Conservation (phyloP, 177 flowering plant species). For the Vitis hybrid region DNA sequence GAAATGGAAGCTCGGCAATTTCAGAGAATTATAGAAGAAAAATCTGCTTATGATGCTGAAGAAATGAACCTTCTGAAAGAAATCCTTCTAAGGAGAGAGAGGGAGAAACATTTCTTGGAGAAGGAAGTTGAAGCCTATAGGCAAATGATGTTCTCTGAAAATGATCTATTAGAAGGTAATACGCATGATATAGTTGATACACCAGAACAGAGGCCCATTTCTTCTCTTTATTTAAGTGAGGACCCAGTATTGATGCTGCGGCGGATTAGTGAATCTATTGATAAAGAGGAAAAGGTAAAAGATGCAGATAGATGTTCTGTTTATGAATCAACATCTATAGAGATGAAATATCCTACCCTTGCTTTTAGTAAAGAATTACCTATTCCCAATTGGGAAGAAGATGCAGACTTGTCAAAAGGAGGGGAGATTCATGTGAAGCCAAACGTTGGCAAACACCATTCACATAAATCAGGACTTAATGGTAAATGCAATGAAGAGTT, state of each 20-base stretch:
- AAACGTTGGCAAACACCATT: conserved; percentile 13
- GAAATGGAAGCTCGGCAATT: conserved; percentile 92
- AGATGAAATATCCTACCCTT: conserved; percentile 13
- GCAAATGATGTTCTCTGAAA: conserved; percentile 31
- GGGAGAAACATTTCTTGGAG: conserved; percentile 77
- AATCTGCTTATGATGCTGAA: conserved; percentile 81
- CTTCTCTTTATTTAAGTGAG: conserved; percentile 32
- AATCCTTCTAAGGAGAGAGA: conserved; percentile 75
- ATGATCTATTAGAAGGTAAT: conserved; percentile 34
- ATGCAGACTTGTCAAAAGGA: conserved; percentile 20
- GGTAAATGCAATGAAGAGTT: conserved; percentile 25
- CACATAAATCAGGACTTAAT: not conserved
- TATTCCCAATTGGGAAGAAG: conserved; percentile 21
- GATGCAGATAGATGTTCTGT: conserved; percentile 12
- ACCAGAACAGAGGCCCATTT: conserved; percentile 7
- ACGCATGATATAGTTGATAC: conserved; percentile 15
- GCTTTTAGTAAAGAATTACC: conserved; percentile 30
- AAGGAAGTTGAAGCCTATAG: conserved; percentile 80
- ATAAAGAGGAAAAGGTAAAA: conserved; percentile 26
- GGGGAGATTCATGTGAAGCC: conserved; percentile 10
- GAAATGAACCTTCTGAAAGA: conserved; percentile 91
- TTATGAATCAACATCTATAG: conserved; percentile 16
- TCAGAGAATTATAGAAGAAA: conserved; percentile 83
- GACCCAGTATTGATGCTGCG: conserved; percentile 49
- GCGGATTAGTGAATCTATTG: conserved; percentile 37